Conservation (phyloP, 371 early-diverging fungal genomes). For the Mucor velutinosus region DNA sequence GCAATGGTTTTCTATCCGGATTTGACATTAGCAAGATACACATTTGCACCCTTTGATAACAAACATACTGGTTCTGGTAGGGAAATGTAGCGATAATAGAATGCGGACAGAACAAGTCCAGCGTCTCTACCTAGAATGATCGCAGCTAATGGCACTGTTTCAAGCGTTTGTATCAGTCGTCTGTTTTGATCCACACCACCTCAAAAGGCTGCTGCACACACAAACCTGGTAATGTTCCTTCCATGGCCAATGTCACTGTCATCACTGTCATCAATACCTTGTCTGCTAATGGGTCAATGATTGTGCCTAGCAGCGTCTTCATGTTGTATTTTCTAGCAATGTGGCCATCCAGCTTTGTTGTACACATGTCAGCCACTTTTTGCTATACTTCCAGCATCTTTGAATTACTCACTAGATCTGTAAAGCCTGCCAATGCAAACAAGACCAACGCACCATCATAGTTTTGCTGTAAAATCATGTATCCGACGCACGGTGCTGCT, state of each 20-base stretch:
- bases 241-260: conserved; percentile 78
- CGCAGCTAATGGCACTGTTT: conserved; percentile 71
- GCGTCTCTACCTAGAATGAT: conserved; percentile 90
- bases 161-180: neutral
- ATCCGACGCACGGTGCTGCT: conserved; percentile 87
- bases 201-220: neutral
- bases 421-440: conserved; percentile 80
- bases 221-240: conserved; percentile 79
- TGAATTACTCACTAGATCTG: conserved; percentile 75
- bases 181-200: neutral
- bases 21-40: neutral
- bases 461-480: conserved; percentile 76
- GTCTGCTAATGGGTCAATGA: conserved; percentile 96
- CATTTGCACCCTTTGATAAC: neutral
- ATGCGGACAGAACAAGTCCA: conserved; percentile 75
- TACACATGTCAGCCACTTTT: neutral
- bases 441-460: conserved; percentile 71
- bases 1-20: conserved; percentile 71
- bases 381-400: neutral
- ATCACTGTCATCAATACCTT: conserved; percentile 93
- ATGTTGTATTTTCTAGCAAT: conserved; percentile 89
- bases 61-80: conserved; percentile 78
- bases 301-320: conserved; percentile 86
- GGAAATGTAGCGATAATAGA: conserved; percentile 87
- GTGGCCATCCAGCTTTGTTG: conserved; percentile 81